Conservation (phyloP, 1,284 basidiomycete species). For the Ustilago crameri region DNA sequence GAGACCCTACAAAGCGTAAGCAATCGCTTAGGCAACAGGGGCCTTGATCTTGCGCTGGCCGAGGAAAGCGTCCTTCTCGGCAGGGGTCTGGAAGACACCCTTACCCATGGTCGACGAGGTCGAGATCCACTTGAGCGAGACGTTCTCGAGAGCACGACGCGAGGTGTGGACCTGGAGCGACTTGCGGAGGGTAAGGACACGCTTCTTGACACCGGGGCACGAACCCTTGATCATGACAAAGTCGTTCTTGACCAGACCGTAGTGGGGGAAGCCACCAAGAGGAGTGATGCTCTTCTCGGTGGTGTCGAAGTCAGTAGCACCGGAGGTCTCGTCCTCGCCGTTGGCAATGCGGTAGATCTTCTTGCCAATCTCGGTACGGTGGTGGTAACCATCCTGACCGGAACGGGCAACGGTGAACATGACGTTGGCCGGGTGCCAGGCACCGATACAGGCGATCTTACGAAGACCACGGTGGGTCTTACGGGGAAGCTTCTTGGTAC, state of each 20-base stretch:
- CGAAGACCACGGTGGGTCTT: conserved; percentile 99
- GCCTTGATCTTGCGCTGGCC: conserved; percentile 72
- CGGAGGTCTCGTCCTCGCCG: conserved; percentile 83
- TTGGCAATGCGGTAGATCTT: conserved; percentile 91
- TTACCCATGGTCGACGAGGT: conserved; percentile 91
- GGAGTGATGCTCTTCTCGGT: conserved; percentile 89
- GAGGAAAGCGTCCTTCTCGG: conserved; percentile 94
- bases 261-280: conserved; percentile 98
- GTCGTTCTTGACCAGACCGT: conserved; percentile 98
- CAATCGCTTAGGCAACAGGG: conserved; percentile 44
- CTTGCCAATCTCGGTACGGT: conserved; percentile 94
- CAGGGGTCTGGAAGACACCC: conserved; percentile 92
- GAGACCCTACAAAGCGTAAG: conserved; percentile 9
- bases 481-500: conserved; percentile 96
- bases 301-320: conserved; percentile 77
- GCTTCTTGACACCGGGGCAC: conserved; percentile 95
- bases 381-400: conserved; percentile 98
- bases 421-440: conserved; percentile 98
- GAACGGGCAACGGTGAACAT: conserved; percentile 99
- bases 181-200: conserved; percentile 80
- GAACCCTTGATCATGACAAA: conserved; percentile 84
- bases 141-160: conserved; percentile 81
- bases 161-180: conserved; percentile 67
- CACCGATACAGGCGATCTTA: conserved; percentile 97
- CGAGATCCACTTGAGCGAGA: conserved; percentile 98